A percentile compares a stretch with the other conserved stretches of the same genome.
These are phyloP conservation scores for Bullera alba DNA, from an alignment of 768 basidiomycete genomes.

Conservation along the genomic window DNA sequence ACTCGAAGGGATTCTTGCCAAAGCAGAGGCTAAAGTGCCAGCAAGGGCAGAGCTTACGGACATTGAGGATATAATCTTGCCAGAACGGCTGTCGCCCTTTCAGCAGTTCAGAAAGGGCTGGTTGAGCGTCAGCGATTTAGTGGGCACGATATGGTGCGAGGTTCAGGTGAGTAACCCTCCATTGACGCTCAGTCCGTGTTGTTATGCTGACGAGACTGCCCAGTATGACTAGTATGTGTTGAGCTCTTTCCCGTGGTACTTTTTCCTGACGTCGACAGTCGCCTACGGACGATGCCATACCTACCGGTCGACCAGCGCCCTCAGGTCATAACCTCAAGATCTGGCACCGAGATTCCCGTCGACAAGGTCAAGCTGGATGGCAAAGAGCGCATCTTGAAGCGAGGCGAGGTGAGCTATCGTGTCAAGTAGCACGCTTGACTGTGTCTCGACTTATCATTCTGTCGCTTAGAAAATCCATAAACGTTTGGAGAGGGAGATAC, in stretches of 20 bases:
- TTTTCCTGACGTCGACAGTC: conserved; percentile 17
- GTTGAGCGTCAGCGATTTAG: conserved; percentile 47
- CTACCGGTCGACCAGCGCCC: conserved; percentile 40
- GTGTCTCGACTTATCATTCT: not conserved
- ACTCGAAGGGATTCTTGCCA: conserved; percentile 16
- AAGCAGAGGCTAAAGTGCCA: conserved; percentile 12
- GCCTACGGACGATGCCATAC: conserved; percentile 39
- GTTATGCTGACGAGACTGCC: not conserved
- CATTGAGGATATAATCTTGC: conserved; percentile 10
- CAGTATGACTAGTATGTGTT: conserved; percentile 43
- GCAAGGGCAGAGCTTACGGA: conserved; percentile 1
- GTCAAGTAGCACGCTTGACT: not conserved
- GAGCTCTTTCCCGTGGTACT: not conserved
- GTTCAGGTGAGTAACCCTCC: conserved; percentile 44
- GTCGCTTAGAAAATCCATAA: conserved; percentile 63
- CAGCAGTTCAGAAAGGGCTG: conserved; percentile 49
- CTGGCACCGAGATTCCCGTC: conserved; percentile 41
- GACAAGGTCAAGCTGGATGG: conserved; percentile 40
- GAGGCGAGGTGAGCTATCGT: conserved; percentile 36
- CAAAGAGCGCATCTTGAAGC: conserved; percentile 43
- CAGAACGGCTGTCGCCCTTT: conserved; percentile 12
- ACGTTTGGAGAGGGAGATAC: conserved; percentile 65
- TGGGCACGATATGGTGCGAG: conserved; percentile 47
- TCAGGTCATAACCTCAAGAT: conserved; percentile 27
- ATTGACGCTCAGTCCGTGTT: not conserved